Base-by-base conservation (phyloP, 495 filamentous ascomycete genomes). In the Cryomyces minteri region DNA sequence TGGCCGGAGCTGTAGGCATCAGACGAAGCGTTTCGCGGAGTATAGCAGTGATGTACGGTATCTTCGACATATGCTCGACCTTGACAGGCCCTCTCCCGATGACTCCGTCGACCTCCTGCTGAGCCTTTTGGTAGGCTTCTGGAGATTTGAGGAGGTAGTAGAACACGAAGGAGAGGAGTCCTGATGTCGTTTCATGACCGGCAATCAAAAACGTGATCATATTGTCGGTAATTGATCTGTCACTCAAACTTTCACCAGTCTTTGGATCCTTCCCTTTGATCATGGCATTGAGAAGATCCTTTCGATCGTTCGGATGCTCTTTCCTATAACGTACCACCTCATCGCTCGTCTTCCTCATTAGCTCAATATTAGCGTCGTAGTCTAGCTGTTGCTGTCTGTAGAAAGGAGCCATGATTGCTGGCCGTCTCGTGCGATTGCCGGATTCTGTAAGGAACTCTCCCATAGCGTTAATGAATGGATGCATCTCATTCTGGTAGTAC, bases 21-120 rank as follows among this genome's bases (percentile, higher is more conserved):
- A 86, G 58, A 41, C 84, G 74, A 0, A 88, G 63, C 0, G 84
- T 77, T 59, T 90, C 84, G 0, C 79, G 69, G 50, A 90, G 64
- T 29, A 76, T 60, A 18, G 72, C 78, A n/a, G 67, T 70, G 48
- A 84, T 61, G 54, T 83, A 84, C 0, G 65, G 62, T 5, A 86
- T 61, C 48, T 80, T 79, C 4, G 71, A 66, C 53, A 87, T 62
- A 51, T 87, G 78, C 6, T 84, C 74, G 5, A 77, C 63, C 11
- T 59, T 74, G 33, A 90, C 69, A 45, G 71, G 68, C 1, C 72
- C 72, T 41, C 65, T 68, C 5, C 81, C 81, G 44, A 83, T 59
- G 8, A 88, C 76, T 0, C 55, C 48, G 51, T 82, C 79, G 11
- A 87, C 64, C 52, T 87, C 82, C 45, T 75, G 60, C 43, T 80